Evolutionary conservation across 2,329 filamentous ascomycete species (phyloP).

Genomic region (Fusarium sp.): DNA sequence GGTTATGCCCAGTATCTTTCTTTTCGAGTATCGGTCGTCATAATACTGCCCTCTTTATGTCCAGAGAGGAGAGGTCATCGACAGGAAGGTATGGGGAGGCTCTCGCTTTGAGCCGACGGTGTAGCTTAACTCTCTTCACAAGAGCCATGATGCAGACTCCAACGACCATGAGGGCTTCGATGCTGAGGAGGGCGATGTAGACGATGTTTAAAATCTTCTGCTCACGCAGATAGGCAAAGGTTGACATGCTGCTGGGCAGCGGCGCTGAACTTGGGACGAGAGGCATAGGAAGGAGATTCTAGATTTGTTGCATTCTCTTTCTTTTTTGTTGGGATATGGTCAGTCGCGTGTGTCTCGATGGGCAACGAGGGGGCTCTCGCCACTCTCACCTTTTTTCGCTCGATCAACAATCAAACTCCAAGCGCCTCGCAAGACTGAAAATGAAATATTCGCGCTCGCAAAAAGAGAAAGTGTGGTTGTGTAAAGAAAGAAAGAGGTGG

Average conservation of each 20-base stretch:
- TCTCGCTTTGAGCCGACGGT: constrained; percentile 26
- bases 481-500: constrained; percentile 6
- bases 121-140: constrained; percentile 41
- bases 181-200: constrained; percentile 58
- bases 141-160: constrained; percentile 49
- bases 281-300: constrained; percentile 22
- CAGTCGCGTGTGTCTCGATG: constrained; percentile 1
- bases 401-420: background rate
- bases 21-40: constrained; percentile 3
- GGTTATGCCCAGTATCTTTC: constrained; percentile 1
- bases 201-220: constrained; percentile 55
- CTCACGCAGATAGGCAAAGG: constrained; percentile 41
- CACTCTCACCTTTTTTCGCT: constrained; percentile 5
- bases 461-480: background rate
- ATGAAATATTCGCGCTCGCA: background rate
- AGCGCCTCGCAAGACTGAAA: background rate
- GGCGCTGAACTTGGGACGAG: constrained; percentile 33
- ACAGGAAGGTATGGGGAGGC: constrained; percentile 11
- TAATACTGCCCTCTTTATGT: constrained; percentile 19
- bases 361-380: background rate
- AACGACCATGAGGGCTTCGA: constrained; percentile 58
- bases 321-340: background rate
- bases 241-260: constrained; percentile 32
- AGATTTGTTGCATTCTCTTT: constrained; percentile 10
- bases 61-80: constrained; percentile 15